Evolutionary conservation across 2,329 filamentous ascomycete genomes (phyloP).

Genomic region (Phyllosticta paracitricarpa): DNA sequence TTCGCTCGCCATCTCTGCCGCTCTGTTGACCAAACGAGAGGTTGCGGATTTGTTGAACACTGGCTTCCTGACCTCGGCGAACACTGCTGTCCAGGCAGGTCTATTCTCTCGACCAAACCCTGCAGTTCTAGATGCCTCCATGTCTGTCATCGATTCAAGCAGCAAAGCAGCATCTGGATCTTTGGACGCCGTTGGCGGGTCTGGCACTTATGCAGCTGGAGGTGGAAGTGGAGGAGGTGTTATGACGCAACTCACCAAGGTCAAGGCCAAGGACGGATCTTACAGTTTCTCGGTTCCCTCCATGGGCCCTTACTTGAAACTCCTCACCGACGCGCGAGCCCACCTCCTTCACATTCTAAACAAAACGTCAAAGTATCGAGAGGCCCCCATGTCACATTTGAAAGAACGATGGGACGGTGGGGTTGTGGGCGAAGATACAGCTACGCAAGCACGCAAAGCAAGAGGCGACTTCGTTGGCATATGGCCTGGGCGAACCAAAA

Average conservation of each 20-base stretch:
- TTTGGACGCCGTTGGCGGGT: constrained; percentile 57
- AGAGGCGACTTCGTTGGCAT: constrained; percentile 49
- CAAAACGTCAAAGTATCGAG: constrained; percentile 48
- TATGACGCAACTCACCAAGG: constrained; percentile 1
- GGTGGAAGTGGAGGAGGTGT: constrained; percentile 36
- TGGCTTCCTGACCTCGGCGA: constrained; percentile 54
- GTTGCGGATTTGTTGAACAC: constrained; percentile 50
- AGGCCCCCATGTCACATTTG: constrained; percentile 52
- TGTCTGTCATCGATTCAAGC: constrained; percentile 51
- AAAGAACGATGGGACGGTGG: constrained; percentile 64
- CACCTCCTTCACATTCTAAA: constrained; percentile 52
- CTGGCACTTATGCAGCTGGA: constrained; percentile 53
- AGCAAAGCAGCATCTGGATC: constrained; percentile 59
- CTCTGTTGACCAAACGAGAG: constrained; percentile 37
- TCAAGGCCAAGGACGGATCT: not conserved
- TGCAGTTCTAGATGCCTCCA: constrained; percentile 39
- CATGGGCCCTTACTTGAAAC: constrained; percentile 57
- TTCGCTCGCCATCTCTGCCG: constrained; percentile 31
- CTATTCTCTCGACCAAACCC: constrained; percentile 33
- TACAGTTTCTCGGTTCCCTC: constrained; percentile 52
- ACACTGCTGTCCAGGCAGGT: constrained; percentile 28
- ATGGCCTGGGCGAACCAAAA: constrained; percentile 51
- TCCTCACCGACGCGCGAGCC: constrained; percentile 50
- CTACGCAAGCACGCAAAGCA: constrained; percentile 39
- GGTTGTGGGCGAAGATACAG: constrained; percentile 36